phyloP scores from a whole-genome alignment of 2,329 filamentous ascomycete genomes.

The Alternaria longipes region DNA sequence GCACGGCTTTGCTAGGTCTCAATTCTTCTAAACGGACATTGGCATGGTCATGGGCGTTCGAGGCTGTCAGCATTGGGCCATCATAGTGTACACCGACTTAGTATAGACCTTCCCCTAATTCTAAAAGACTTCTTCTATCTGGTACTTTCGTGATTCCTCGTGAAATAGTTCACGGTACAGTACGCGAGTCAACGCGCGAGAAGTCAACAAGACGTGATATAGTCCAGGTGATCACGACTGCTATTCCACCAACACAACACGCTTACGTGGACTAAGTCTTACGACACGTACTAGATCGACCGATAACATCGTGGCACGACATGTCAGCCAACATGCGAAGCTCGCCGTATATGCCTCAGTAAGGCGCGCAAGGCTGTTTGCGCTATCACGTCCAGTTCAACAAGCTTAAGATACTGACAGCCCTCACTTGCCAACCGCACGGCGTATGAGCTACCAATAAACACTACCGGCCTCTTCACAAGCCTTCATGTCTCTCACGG shows the following conservation, averaged over 20 bases:
- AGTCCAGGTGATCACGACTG: not conserved
- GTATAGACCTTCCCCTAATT: not conserved
- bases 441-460: not conserved
- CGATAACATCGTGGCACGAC: constrained; percentile 12
- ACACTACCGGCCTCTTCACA: not conserved
- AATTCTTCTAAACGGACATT: not conserved
- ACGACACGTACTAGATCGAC: not conserved
- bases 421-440: not conserved
- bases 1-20: not conserved
- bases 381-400: not conserved
- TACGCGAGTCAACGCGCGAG: not conserved
- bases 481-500: not conserved
- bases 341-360: not conserved
- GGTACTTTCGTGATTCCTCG: not conserved
- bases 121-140: not conserved
- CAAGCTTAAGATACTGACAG: not conserved
- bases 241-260: constrained; percentile 14
- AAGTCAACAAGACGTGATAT: not conserved
- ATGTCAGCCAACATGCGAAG: not conserved
- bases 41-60: constrained; percentile 9
- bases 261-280: not conserved
- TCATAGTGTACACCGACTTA: not conserved
- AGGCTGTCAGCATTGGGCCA: not conserved
- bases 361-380: constrained; percentile 4
- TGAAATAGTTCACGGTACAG: not conserved